Evolutionary conservation across 2,329 filamentous ascomycete genomes (phyloP).

Genomic region (Colletotrichum falcatum): DNA sequence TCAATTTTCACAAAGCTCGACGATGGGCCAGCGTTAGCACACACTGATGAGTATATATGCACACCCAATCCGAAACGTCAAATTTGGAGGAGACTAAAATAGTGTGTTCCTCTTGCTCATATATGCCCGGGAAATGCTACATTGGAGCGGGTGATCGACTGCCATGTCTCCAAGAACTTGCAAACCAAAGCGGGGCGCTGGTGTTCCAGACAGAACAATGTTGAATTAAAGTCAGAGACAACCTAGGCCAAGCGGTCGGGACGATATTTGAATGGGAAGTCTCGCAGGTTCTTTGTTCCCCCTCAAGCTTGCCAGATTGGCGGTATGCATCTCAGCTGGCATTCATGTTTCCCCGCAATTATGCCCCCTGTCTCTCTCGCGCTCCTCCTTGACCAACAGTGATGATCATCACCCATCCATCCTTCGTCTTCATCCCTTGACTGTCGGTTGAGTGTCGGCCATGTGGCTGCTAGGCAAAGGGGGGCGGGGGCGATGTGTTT

Average conservation of each 20-base stretch:
- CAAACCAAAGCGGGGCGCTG: background rate
- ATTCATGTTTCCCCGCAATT: background rate
- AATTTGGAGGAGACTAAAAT: too few species aligned
- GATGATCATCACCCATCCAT: background rate
- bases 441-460: background rate
- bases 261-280: background rate
- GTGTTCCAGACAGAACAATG: background rate
- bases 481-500: background rate
- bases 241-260: background rate
- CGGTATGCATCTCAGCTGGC: background rate
- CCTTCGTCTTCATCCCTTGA: background rate
- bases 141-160: background rate
- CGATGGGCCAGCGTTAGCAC: background rate
- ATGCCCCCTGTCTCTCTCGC: background rate
- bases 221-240: conserved; percentile 12
- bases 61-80: too few species aligned
- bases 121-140: background rate
- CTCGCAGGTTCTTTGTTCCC: background rate
- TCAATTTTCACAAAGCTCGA: background rate
- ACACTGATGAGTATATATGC: background rate
- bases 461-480: background rate
- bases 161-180: background rate
- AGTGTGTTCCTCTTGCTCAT: too few species aligned
- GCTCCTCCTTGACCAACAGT: background rate
- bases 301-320: background rate